Conservation (phyloP, 805 yeast species). For the Monosporozyma unispora region DNA sequence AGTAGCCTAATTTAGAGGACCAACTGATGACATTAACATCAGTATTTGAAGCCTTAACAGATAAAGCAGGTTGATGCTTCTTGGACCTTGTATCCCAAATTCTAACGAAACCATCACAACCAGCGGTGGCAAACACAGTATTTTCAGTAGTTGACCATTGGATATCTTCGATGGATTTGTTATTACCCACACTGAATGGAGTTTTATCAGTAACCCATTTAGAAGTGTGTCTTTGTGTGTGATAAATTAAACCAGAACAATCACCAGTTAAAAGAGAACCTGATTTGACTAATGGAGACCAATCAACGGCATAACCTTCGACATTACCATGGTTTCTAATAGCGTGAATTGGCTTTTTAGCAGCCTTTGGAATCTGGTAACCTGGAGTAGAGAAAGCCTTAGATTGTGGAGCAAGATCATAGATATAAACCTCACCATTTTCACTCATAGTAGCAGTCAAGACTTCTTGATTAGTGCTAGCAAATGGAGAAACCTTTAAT, state of each 20-base stretch:
- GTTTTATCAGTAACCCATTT: slow-evolving; percentile 81
- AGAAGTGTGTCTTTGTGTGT: slow-evolving; percentile 67
- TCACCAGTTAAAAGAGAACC: slow-evolving; percentile 89
- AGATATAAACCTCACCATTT: slow-evolving; percentile 79
- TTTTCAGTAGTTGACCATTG: slow-evolving; percentile 92
- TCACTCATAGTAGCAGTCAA: slow-evolving; percentile 84
- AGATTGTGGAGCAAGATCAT: slow-evolving; percentile 70
- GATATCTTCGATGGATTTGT: slow-evolving; percentile 84
- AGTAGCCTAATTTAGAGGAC: slow-evolving; percentile 79
- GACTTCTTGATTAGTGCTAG: slow-evolving; percentile 56
- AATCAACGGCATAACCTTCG: slow-evolving; percentile 96
- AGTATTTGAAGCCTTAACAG: slow-evolving; percentile 65
- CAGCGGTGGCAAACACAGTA: slow-evolving; percentile 93
- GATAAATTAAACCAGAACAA: slow-evolving; percentile 69
- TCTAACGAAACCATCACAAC: slow-evolving; percentile 68
- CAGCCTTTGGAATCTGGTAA: slow-evolving; percentile 61
- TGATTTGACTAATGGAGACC: slow-evolving; percentile 79
- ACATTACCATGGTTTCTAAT: slow-evolving; percentile 80
- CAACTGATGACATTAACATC: slow-evolving; percentile 95
- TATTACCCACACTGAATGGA: slow-evolving; percentile 55
- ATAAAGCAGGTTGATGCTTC: slow-evolving; percentile 83
- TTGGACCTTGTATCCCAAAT: slow-evolving; percentile 96
- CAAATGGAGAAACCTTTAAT: slow-evolving; percentile 73
- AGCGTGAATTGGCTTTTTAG: slow-evolving; percentile 76
- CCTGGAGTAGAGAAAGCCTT: slow-evolving; percentile 89